phyloP scores from a whole-genome alignment of 169 alveolate genomes.

The Plasmodium malariae region DNA sequence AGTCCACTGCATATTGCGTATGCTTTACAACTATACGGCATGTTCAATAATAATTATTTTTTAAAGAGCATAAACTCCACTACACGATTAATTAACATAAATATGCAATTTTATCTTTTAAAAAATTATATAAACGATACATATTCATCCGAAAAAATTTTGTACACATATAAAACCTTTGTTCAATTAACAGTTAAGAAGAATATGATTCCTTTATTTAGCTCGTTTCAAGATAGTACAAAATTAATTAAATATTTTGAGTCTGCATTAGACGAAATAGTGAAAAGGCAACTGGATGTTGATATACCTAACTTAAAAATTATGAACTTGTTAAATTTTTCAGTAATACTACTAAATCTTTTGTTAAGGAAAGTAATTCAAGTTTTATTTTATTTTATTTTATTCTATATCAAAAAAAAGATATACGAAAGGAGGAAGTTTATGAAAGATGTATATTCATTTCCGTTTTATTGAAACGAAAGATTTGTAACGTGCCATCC shows the following conservation, averaged over 20 bases:
- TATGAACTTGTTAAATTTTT: constrained; percentile 28
- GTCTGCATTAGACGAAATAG: background rate
- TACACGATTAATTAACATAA: constrained; percentile 15
- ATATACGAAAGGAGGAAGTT: constrained; percentile 17
- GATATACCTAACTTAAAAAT: constrained; percentile 54
- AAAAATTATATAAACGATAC: constrained; percentile 58
- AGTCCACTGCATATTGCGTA: constrained; percentile 3
- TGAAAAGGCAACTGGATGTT: constrained; percentile 21
- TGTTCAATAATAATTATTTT: constrained; percentile 40
- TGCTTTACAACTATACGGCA: constrained; percentile 13
- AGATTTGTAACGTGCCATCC: too few relatives aligned
- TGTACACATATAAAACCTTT: constrained; percentile 50
- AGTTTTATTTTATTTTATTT: constrained; percentile 23
- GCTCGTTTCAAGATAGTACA: constrained; percentile 10
- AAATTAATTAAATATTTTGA: constrained; percentile 18
- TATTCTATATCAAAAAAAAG: constrained; percentile 38
- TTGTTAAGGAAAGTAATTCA: constrained; percentile 17
- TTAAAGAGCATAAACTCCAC: constrained; percentile 9
- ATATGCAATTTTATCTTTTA: constrained; percentile 36
- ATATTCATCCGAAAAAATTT: constrained; percentile 24
- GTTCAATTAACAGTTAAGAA: constrained; percentile 22
- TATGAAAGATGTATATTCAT: constrained; percentile 27
- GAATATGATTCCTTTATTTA: constrained; percentile 42
- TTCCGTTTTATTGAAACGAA: constrained; percentile 13
- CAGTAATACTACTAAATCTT: constrained; percentile 35